These are phyloP conservation scores for Backusella parvicylindrica DNA, from an alignment of 192 early-diverging fungal genomes.

Conservation along the genomic window DNA sequence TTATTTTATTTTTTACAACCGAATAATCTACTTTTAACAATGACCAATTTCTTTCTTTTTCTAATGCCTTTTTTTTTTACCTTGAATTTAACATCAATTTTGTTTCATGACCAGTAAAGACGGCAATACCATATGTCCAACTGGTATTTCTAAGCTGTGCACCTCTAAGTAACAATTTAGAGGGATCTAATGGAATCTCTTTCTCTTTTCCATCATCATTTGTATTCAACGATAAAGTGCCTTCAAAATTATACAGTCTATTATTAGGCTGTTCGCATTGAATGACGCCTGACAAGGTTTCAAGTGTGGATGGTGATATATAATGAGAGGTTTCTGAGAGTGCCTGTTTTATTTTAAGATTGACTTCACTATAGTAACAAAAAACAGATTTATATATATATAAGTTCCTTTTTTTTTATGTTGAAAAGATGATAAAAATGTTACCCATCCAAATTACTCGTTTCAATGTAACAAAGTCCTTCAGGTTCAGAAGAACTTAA, in stretches of 20 bases:
- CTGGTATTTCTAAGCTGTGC: conserved; percentile 91
- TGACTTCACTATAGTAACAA: conserved; percentile 68
- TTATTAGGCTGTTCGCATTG: conserved; percentile 94
- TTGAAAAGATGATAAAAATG: neutral
- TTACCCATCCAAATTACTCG: conserved; percentile 86
- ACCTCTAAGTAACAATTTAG: conserved; percentile 86
- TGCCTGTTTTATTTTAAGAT: conserved; percentile 92
- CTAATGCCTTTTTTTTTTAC: conserved; percentile 2
- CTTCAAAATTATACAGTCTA: conserved; percentile 89
- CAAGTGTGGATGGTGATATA: conserved; percentile 64
- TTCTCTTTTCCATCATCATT: conserved; percentile 38
- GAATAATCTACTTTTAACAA: neutral
- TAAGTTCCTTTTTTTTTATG: neutral
- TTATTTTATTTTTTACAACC: neutral
- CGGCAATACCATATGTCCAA: conserved; percentile 87
- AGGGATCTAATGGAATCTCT: conserved; percentile 84
- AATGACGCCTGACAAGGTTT: conserved; percentile 61
- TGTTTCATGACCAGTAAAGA: conserved; percentile 95
- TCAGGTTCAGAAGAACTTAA: conserved; percentile 91
- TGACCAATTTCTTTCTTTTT: neutral
- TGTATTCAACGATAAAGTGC: conserved; percentile 36
- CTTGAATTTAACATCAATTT: conserved; percentile 90
- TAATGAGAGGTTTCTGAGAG: conserved; percentile 71
- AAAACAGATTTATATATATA: neutral
- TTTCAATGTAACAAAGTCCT: conserved; percentile 94